Evolutionary conservation across 2,329 filamentous ascomycete genomes (phyloP).

Genomic region (Sporothrix sp.): DNA sequence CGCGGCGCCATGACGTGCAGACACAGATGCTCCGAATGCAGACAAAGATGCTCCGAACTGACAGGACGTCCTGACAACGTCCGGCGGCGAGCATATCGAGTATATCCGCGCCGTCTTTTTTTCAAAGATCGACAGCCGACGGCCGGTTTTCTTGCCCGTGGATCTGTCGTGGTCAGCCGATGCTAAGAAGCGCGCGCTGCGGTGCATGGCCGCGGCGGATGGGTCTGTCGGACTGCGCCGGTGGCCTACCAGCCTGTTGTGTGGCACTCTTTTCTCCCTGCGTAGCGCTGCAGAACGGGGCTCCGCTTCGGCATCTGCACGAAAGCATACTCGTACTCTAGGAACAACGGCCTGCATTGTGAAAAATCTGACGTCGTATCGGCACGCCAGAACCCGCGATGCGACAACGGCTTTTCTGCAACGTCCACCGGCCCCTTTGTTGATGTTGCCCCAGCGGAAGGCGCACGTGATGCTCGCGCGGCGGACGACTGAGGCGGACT

Average conservation of each 20-base stretch:
- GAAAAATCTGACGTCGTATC: neutral
- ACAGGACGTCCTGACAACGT: too few relatives aligned
- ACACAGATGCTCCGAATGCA: too few relatives aligned
- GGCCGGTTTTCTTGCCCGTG: neutral
- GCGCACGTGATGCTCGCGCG: neutral
- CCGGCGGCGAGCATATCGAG: too few relatives aligned
- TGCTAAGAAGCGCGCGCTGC: neutral
- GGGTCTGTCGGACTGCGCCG: neutral
- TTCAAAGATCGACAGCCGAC: neutral
- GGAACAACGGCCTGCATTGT: neutral
- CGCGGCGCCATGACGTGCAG: too few relatives aligned
- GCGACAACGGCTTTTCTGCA: neutral
- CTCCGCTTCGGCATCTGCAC: too few relatives aligned
- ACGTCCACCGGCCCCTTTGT: neutral
- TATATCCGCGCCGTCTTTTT: too few relatives aligned
- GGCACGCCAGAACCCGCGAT: too few relatives aligned
- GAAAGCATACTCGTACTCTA: too few relatives aligned
- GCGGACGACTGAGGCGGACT: conserved; percentile 1
- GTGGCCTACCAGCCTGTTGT: neutral
- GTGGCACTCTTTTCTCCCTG: neutral
- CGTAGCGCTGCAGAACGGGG: neutral
- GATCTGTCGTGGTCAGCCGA: neutral
- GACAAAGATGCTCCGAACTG: too few relatives aligned
- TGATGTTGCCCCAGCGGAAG: neutral
- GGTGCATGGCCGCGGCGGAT: neutral